These are phyloP conservation scores for Termitomyces sp. DNA, from an alignment of 768 basidiomycete genomes.

Conservation along the genomic window DNA sequence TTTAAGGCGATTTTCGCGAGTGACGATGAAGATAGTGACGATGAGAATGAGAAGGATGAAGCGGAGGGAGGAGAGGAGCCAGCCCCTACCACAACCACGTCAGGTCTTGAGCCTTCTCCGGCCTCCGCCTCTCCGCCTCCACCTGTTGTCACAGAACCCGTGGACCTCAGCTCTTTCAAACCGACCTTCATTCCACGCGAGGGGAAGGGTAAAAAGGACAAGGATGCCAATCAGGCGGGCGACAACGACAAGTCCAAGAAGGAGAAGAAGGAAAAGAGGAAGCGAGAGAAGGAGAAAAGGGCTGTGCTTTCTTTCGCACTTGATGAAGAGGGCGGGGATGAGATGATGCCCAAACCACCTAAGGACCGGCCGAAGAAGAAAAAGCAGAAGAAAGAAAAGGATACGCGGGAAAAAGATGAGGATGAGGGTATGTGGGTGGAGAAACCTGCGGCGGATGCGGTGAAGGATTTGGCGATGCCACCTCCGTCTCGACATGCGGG, in stretches of 20 bases:
- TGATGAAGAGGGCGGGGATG: constrained; percentile 58
- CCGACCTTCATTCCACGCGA: constrained; percentile 83
- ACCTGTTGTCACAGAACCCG: constrained; percentile 18
- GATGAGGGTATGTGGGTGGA: constrained; percentile 71
- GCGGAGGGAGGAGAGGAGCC: constrained; percentile 24
- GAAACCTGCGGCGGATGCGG: constrained; percentile 53
- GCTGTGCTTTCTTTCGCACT: constrained; percentile 70
- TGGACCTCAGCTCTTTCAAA: constrained; percentile 76
- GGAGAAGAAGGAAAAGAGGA: constrained; percentile 40
- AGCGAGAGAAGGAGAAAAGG: constrained; percentile 44
- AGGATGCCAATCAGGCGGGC: constrained; percentile 43
- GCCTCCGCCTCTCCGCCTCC: constrained; percentile 9
- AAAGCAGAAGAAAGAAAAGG: constrained; percentile 40
- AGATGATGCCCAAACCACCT: constrained; percentile 30
- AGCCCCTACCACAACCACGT: constrained; percentile 13
- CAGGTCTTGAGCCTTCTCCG: constrained; percentile 13
- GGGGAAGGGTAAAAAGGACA: constrained; percentile 45
- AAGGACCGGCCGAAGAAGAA: constrained; percentile 44
- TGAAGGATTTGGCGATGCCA: constrained; percentile 31
- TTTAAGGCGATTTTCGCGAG: constrained; percentile 99
- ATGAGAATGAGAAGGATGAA: constrained; percentile 47
- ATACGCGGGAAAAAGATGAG: constrained; percentile 29
- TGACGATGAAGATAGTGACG: constrained; percentile 84
- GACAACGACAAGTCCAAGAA: constrained; percentile 44
- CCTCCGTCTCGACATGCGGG: constrained; percentile 16